Evolutionary conservation across 768 basidiomycete genomes (phyloP), one percentile per base, ranked within the genome.

Genomic region (Mycena capillaripes): DNA sequence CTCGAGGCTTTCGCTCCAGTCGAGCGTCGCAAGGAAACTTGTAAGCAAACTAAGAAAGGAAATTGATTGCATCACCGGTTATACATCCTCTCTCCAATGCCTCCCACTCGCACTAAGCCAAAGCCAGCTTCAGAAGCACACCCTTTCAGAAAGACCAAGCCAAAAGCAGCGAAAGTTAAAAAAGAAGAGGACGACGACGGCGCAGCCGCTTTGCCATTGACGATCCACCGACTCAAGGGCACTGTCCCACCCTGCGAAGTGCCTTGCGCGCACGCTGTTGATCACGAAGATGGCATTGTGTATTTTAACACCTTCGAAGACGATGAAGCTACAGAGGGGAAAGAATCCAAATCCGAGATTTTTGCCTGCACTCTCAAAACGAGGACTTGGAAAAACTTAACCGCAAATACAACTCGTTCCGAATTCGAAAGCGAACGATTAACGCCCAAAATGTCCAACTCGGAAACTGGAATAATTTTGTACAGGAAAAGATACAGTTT

Each of bases 291-390:
- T 1, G 12, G 55, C 8, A 42, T 27, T 1, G 2, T 70, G 8
- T 70, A 64, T n/a, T 70, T 70, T 46, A 70, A 70, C 46, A 70
- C 62, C 5, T 70, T 64, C n/a, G 36, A 70, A 14, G 69, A 70
- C 11, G 16, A 0, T 5, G 55, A 30, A 4, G 23, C 63, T n/a
- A n/a, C n/a, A 40, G 16, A 61, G 27, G 36, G 36, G 6, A n/a
- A n/a, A n/a, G n/a, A n/a, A n/a, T n/a, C n/a, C n/a, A n/a, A n/a
- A n/a, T 64, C 68, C 11, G 25, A 62, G 23, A 63, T 70, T 19
- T 63, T 56, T 14, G 21, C 30, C 32, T 70, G 69, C 55, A 27
- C 57, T 27, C 17, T 64, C 4, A 59, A 57, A 48, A 70, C 16
- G 21, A 58, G 23, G 29, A 70, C 10, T 0, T 70, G 69, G 69